Evolutionary conservation across 768 basidiomycete species (phyloP).

Genomic region (Podaxis sp.): DNA sequence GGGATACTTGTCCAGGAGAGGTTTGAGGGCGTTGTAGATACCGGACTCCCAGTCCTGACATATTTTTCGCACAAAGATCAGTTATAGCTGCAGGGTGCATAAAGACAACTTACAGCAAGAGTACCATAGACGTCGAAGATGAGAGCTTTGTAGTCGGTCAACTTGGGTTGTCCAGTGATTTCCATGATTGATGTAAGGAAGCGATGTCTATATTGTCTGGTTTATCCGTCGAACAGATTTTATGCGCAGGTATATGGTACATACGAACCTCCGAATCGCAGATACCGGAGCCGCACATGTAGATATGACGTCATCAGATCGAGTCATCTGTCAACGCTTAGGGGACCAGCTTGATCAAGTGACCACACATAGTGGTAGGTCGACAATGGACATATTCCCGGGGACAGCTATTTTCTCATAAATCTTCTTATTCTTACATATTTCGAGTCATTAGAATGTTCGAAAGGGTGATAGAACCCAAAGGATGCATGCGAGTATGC

Average conservation of each 20-base stretch:
- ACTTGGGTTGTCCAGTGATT: constrained; percentile 19
- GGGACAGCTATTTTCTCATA: not conserved
- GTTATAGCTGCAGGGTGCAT: not conserved
- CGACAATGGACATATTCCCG: too few relatives aligned
- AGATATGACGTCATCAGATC: not conserved
- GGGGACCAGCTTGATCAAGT: too few relatives aligned
- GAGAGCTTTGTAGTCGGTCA: constrained; percentile 52
- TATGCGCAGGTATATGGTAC: not conserved
- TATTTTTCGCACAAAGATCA: not conserved
- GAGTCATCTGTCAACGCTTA: not conserved
- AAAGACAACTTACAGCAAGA: constrained; percentile 44
- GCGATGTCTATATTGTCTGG: not conserved
- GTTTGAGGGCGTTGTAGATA: constrained; percentile 53
- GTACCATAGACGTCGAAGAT: constrained; percentile 82
- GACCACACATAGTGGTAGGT: too few relatives aligned
- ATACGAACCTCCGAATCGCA: not conserved
- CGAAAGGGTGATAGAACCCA: not conserved
- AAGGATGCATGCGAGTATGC: not conserved
- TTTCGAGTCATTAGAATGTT: not conserved
- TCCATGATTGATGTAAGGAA: not conserved
- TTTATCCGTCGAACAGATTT: not conserved
- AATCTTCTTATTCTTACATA: not conserved
- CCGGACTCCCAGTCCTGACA: constrained; percentile 73
- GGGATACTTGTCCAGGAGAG: constrained; percentile 45
- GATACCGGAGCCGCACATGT: not conserved